Evolutionary conservation across 192 early-diverging fungal species (phyloP).

Genomic region (Coemansia sp.): DNA sequence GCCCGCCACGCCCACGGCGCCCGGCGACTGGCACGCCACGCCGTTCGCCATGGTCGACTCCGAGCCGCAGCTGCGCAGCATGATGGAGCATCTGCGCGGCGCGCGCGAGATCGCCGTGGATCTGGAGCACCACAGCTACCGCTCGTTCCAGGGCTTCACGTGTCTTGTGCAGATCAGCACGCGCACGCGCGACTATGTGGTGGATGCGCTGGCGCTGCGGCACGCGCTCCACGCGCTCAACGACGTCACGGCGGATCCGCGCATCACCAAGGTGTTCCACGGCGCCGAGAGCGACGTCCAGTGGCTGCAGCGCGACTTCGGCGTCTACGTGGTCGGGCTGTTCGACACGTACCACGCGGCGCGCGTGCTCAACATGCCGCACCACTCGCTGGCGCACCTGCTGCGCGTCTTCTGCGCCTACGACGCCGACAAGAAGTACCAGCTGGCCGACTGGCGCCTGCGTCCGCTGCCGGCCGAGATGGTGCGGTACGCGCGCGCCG

Average conservation of each 20-base stretch:
- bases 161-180: conserved; percentile 95
- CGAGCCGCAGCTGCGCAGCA: conserved; percentile 59
- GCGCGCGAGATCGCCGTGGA: conserved; percentile 87
- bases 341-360: conserved; percentile 98
- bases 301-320: conserved; percentile 98
- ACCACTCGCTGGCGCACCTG: conserved; percentile 82
- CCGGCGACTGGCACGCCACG: conserved; percentile 65
- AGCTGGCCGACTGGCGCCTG: conserved; percentile 97
- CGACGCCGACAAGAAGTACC: conserved; percentile 90
- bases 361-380: conserved; percentile 75
- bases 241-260: conserved; percentile 82
- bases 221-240: conserved; percentile 76
- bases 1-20: conserved; percentile 55
- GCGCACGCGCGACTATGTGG: conserved; percentile 81
- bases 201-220: conserved; percentile 87
- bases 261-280: conserved; percentile 89
- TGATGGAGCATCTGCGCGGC: conserved; percentile 65
- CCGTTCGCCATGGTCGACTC: conserved; percentile 85
- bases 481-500: conserved; percentile 87
- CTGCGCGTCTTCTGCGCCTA: conserved; percentile 77
- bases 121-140: conserved; percentile 94
- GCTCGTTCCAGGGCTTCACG: conserved; percentile 93
- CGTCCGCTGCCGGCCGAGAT: conserved; percentile 92
- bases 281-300: conserved; percentile 95
- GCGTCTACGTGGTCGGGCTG: conserved; percentile 91